Base-by-base conservation (phyloP, 768 basidiomycete genomes). In the Macrolepiota dolichaula region DNA sequence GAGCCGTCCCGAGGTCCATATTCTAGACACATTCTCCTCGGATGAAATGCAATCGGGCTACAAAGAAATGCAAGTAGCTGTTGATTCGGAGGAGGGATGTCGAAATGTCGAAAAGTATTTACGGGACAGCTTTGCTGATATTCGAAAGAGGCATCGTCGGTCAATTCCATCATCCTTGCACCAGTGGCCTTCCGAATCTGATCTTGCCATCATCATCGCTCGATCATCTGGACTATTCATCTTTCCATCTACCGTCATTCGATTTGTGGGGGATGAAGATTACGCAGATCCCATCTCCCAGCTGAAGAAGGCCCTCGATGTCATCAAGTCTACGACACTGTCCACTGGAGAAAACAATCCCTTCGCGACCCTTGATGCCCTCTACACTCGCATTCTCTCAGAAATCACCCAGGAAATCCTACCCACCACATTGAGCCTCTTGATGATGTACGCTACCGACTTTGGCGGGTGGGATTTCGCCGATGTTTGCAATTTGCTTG, bases 1-100 rank as follows among this genome's bases (percentile, higher is more conserved):
- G 1, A 71, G 71, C 51, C 62, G 73, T 1, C 70, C 71, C 4
- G 73, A 73, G 50, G 51, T 63, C 10, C 60, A 68, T 19, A 68
- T 73, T 12, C 40, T 6, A 15, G 36, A 32, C 2, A 42, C 62
- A 0, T 46, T 46, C 5, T 69, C 17, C 12, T 42, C 40, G 5
- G 2, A 15, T 3, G 15, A 12, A 42, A n/a, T 58, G 0, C 19
- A 32, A 19, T 1, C 35, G 7, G 54, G 47, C 35, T 61, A 57
- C 7, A 13, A 44, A 17, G 25, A 32, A 10, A 46, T 66, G 1
- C 22, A 35, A n/a, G 51, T 57, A 0, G 55, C 57, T 35, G 57
- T 51, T 10, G 58, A 62, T 35, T 54, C 61, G 13, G 35, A 63
- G 9, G 52, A 62, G 12, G 61, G 64, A 4, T 55, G 63, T 25